These are phyloP conservation scores for Cinchona pubescens DNA, from an alignment of 257 asterid genomes.

Conservation along the genomic window DNA sequence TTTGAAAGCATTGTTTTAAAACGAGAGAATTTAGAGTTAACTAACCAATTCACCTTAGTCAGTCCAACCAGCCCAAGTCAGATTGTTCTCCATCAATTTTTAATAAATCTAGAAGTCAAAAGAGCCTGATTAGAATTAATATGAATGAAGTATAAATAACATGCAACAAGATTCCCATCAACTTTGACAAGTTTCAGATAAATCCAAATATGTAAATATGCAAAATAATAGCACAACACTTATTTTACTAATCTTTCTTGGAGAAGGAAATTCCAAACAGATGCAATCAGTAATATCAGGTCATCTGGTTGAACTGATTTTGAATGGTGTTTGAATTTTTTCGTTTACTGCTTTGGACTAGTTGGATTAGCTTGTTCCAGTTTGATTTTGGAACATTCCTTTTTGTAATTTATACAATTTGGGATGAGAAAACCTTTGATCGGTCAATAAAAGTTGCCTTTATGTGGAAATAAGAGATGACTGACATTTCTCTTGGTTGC, in stretches of 20 bases:
- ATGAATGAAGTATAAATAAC: too few relatives aligned
- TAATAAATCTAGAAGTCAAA: neutral
- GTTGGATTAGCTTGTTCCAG: neutral
- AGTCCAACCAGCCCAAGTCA: neutral
- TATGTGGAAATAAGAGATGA: neutral
- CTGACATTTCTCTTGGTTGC: neutral
- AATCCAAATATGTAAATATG: neutral
- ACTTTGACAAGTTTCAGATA: neutral
- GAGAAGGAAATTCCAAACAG: neutral
- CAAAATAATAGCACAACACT: neutral
- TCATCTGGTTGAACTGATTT: neutral
- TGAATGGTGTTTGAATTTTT: neutral
- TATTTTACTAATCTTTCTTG: too few relatives aligned
- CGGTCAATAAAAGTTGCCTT: too few relatives aligned
- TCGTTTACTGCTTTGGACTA: neutral
- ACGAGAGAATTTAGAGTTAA: neutral
- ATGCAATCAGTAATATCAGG: neutral
- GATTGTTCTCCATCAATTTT: neutral
- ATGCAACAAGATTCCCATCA: neutral
- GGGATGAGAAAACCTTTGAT: too few relatives aligned
- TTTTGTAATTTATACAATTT: neutral
- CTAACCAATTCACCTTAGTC: neutral
- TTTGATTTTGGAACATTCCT: neutral
- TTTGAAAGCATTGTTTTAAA: neutral
- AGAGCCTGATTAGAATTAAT: neutral